Percentiles rank a stretch among this genome's conserved stretches.
Evolutionary conservation across 495 filamentous ascomycete genomes (phyloP).

Genomic region (Penicillium arizonense): DNA sequence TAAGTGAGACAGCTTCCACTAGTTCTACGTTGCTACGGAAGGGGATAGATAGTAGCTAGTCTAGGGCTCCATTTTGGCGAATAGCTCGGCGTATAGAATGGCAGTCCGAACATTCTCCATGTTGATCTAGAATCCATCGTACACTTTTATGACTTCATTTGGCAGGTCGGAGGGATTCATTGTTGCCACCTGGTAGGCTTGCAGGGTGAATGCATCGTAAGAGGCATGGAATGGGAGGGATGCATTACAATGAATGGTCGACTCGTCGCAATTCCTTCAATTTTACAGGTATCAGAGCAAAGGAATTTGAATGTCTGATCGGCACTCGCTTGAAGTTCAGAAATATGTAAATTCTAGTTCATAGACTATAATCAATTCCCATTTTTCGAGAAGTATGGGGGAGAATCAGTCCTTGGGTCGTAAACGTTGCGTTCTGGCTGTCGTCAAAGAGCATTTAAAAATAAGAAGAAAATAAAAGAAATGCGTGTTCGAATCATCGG

Average conservation of each 20-base stretch:
- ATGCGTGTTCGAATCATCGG: not conserved
- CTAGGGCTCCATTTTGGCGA: too few relatives aligned
- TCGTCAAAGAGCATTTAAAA: slow-evolving; percentile 7
- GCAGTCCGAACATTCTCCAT: not conserved
- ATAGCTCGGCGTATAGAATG: not conserved
- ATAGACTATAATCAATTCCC: slow-evolving; percentile 23
- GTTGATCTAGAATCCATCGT: not conserved
- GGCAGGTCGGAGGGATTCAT: not conserved
- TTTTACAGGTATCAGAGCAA: not conserved
- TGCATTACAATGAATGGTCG: too few relatives aligned
- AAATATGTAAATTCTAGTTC: slow-evolving; percentile 30
- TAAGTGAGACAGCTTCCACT: too few relatives aligned
- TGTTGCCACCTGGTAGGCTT: too few relatives aligned
- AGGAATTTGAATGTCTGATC: not conserved
- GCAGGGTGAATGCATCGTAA: too few relatives aligned
- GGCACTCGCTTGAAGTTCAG: slow-evolving; percentile 1
- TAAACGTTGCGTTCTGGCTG: slow-evolving; percentile 35
- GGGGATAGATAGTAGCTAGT: too few relatives aligned
- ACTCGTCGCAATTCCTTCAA: too few relatives aligned
- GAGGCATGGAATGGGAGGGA: too few relatives aligned
- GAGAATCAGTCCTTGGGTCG: slow-evolving; percentile 22
- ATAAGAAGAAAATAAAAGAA: not conserved
- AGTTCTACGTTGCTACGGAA: too few relatives aligned
- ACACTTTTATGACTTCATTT: not conserved
- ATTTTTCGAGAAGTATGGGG: slow-evolving; percentile 10